Base-by-base conservation (phyloP, 1,284 basidiomycete species). In the Vanrija sp. region DNA sequence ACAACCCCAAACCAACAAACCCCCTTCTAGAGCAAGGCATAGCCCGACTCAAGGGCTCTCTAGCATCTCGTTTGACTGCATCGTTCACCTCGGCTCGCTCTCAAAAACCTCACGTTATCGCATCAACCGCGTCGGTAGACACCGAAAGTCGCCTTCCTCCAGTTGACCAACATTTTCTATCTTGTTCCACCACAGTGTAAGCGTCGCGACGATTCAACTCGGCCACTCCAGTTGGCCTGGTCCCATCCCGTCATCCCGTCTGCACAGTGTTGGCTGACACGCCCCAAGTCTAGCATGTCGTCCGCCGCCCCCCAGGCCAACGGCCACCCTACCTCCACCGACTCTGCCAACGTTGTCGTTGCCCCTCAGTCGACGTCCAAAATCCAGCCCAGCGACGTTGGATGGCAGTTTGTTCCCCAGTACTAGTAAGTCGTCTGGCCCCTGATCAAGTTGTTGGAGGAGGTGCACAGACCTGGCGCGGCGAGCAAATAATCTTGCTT, bases 351-450 rank as follows among this genome's bases (percentile, higher is more conserved):
- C 10, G 38, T 37, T 16, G 38, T 46, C 19, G 31, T 39, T 19
- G 41, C 50, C 36, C 9, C 53, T 7, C 53, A 46, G 47, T 45
- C 31, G 12, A 36, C 50, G 9, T 46, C 49, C 47, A 53, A 60
- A 27, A 53, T 60, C 49, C 48, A 55, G 47, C 57, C 75, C 15
- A 67, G 61, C 54, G 73, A 76, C 45, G 91, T 95, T 72, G 90
- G 91, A 78, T 95, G 90, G 90, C 91, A 94, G 78, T 95, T 95
- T 78, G 90, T 94, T 65, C 89, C 89, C 50, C 90, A 95, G 77
- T 94, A 95, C 79, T 95, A 95, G 76, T 77, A 57, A 68, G 76
- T 73, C 1, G 15, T 23, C 9, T 36, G n/a, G 25, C 2, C 23
- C n/a, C n/a, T 38, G 45, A 31, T 22, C 35, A 31, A 16, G 27